These are phyloP conservation scores for Termitomyces sp. DNA, from an alignment of 768 basidiomycete species.

Conservation along the genomic window DNA sequence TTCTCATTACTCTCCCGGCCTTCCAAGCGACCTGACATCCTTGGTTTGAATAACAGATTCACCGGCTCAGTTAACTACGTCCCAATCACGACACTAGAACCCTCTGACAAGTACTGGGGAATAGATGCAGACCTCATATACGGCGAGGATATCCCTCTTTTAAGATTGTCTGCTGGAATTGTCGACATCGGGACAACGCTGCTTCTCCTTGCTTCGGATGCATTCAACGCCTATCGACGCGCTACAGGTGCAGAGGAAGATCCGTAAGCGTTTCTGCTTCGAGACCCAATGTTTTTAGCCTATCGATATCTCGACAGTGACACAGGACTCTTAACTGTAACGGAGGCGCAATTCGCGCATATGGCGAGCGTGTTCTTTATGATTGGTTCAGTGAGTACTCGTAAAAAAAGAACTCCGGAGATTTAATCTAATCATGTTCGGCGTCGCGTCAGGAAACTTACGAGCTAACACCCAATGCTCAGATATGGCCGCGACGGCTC, in stretches of 20 bases:
- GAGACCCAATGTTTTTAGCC: background rate
- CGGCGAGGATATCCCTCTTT: slow-evolving; percentile 25
- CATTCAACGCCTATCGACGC: slow-evolving; percentile 48
- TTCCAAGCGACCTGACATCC: background rate
- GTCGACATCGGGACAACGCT: slow-evolving; percentile 10
- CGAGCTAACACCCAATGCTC: slow-evolving; percentile 56
- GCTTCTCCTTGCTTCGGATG: slow-evolving; percentile 50
- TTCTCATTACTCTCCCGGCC: background rate
- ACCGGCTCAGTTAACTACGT: slow-evolving; percentile 21
- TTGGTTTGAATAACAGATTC: slow-evolving; percentile 11
- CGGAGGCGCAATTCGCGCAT: slow-evolving; percentile 37
- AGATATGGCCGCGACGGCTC: slow-evolving; percentile 61
- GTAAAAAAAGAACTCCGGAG: background rate
- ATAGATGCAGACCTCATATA: slow-evolving; percentile 44
- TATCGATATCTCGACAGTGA: slow-evolving; percentile 19
- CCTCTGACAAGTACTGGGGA: slow-evolving; percentile 45
- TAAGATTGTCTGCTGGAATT: slow-evolving; percentile 38
- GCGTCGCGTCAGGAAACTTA: slow-evolving; percentile 32
- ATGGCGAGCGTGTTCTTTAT: slow-evolving; percentile 48
- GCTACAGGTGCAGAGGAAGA: slow-evolving; percentile 51
- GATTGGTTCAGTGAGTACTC: slow-evolving; percentile 34
- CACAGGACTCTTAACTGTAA: slow-evolving; percentile 54
- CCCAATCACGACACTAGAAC: slow-evolving; percentile 36
- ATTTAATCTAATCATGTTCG: background rate
- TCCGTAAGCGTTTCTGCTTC: slow-evolving; percentile 23